Evolutionary conservation across 225 moss, liverwort and hornwort species (phyloP).

Genomic region (Pleurozium schreberi): DNA sequence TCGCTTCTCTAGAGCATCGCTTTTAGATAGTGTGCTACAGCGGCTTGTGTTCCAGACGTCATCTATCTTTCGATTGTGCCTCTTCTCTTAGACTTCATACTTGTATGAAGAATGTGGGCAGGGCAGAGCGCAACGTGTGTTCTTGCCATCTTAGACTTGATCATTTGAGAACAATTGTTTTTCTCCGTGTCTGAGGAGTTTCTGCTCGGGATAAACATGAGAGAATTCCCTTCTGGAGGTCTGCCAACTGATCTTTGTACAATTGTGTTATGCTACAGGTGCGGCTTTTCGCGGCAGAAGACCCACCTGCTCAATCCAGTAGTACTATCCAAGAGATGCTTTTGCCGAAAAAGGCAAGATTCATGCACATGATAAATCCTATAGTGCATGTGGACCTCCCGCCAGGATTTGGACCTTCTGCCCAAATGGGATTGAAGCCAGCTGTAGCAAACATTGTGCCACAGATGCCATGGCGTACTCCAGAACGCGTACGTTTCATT

Average conservation of each 20-base stretch:
- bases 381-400: slow-evolving; percentile 47
- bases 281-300: slow-evolving; percentile 88
- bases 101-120: background rate
- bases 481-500: slow-evolving; percentile 54
- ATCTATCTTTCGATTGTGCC: background rate
- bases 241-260: background rate
- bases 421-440: slow-evolving; percentile 36
- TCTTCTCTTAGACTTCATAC: background rate
- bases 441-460: slow-evolving; percentile 46
- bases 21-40: background rate
- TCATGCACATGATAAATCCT: slow-evolving; percentile 63
- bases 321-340: slow-evolving; percentile 60
- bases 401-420: slow-evolving; percentile 67
- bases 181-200: background rate
- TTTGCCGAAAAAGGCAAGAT: slow-evolving; percentile 71
- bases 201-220: background rate
- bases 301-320: slow-evolving; percentile 60
- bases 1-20: background rate
- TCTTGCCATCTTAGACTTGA: background rate
- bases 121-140: background rate
- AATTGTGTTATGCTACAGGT: slow-evolving; percentile 36
- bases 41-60: background rate
- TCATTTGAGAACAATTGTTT: background rate
- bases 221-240: background rate
- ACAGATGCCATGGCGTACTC: slow-evolving; percentile 63